Conservation (phyloP, 768 basidiomycete genomes). For the Stropharia rugosoannulata region DNA sequence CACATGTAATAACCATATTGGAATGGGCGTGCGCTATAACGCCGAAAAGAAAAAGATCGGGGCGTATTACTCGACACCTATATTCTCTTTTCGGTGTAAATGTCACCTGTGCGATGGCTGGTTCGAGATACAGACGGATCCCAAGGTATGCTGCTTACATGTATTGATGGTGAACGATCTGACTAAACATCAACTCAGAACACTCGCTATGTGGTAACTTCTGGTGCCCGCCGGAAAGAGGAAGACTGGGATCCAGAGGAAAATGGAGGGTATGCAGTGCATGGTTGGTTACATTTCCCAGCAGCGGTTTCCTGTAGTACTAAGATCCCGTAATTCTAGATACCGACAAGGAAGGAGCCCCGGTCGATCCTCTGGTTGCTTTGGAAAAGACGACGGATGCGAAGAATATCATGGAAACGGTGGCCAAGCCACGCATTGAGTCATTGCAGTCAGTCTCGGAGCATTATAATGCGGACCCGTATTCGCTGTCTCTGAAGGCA, state of each 20-base stretch:
- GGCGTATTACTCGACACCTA: constrained; percentile 91
- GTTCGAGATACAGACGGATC: constrained; percentile 98
- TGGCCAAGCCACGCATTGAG: constrained; percentile 80
- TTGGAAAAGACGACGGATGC: constrained; percentile 88
- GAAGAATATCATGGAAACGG: constrained; percentile 67
- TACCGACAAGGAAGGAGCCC: constrained; percentile 66
- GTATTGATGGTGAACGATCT: background rate
- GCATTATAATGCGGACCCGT: constrained; percentile 84
- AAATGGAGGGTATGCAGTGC: constrained; percentile 88
- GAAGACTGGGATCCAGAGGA: constrained; percentile 98
- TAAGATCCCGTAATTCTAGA: constrained; percentile 8
- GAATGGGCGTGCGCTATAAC: constrained; percentile 99
- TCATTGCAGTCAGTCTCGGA: constrained; percentile 76
- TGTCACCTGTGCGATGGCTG: constrained; percentile 95
- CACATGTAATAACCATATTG: constrained; percentile 94
- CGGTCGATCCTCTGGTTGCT: constrained; percentile 78
- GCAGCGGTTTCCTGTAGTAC: background rate
- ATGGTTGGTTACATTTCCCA: constrained; percentile 51
- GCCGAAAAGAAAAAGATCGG: constrained; percentile 99
- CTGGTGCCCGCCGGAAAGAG: constrained; percentile 92
- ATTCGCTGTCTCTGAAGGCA: constrained; percentile 68
- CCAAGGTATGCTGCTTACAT: constrained; percentile 59
- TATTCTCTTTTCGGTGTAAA: constrained; percentile 95
- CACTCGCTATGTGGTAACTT: constrained; percentile 89
- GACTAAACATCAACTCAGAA: constrained; percentile 51